Conservation (phyloP, 805 yeast species). For the Metschnikowia orientalis region DNA sequence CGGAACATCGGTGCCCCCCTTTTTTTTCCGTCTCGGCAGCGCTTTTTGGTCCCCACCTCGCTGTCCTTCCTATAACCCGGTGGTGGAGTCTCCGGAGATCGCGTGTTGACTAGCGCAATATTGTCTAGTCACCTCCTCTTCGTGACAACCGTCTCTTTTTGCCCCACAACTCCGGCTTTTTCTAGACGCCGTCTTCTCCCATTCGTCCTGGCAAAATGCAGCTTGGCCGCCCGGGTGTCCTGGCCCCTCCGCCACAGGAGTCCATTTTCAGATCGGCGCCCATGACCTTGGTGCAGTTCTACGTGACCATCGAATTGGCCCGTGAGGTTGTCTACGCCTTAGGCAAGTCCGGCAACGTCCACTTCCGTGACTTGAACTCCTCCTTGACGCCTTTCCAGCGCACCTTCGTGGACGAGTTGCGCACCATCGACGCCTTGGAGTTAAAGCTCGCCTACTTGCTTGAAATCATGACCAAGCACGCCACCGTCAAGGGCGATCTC, state of each 20-base stretch:
- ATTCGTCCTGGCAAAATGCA: conserved; percentile 8
- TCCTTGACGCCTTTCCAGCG: conserved; percentile 43
- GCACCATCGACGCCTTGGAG: conserved; percentile 34
- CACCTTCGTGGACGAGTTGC: conserved; percentile 39
- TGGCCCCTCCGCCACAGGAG: conserved; percentile 20
- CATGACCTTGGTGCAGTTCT: conserved; percentile 46
- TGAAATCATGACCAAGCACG: conserved; percentile 28
- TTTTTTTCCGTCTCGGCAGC: too few relatives aligned
- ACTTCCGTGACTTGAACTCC: conserved; percentile 47
- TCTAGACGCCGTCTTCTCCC: not conserved
- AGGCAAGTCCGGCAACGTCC: conserved; percentile 39
- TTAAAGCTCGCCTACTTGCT: conserved; percentile 26
- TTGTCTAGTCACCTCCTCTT: too few relatives aligned
- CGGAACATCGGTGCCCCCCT: too few relatives aligned
- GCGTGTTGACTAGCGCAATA: too few relatives aligned
- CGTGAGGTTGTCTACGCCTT: conserved; percentile 37
- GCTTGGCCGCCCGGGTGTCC: conserved; percentile 4
- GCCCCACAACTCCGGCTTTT: not conserved
- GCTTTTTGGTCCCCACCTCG: too few relatives aligned
- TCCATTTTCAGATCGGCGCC: conserved; percentile 46
- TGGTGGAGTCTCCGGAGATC: too few relatives aligned
- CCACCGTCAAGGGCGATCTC: conserved; percentile 24
- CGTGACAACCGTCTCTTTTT: too few relatives aligned
- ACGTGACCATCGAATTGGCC: conserved; percentile 44
- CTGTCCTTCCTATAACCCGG: too few relatives aligned